Conservation (phyloP, 768 basidiomycete genomes). For the Gloeostereum incarnatum region DNA sequence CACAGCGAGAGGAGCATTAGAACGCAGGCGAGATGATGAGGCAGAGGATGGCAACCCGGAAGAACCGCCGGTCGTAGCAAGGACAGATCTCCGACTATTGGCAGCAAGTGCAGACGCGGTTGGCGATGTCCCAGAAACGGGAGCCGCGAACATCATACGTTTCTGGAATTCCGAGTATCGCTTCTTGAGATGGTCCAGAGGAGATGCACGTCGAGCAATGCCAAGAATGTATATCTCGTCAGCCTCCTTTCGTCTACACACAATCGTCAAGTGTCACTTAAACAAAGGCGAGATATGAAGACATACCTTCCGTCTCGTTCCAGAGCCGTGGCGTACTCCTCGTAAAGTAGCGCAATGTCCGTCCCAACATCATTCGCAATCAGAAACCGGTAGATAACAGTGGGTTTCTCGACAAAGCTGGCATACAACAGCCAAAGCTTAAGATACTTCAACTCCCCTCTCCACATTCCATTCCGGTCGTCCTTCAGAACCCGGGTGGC, state of each 20-base stretch:
- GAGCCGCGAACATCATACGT: constrained; percentile 64
- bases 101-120: constrained; percentile 15
- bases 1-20: constrained; percentile 55
- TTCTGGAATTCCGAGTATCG: constrained; percentile 85
- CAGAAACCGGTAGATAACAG: constrained; percentile 83
- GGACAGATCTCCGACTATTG: constrained; percentile 32
- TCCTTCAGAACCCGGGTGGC: constrained; percentile 82
- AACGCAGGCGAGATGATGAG: constrained; percentile 21
- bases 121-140: constrained; percentile 15
- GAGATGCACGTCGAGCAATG: constrained; percentile 72
- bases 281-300: constrained; percentile 3
- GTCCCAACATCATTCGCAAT: constrained; percentile 89
- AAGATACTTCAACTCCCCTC: constrained; percentile 75
- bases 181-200: constrained; percentile 70
- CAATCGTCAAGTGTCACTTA: constrained; percentile 3
- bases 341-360: constrained; percentile 72
- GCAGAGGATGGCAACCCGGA: constrained; percentile 22
- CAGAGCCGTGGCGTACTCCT: constrained; percentile 81
- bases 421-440: constrained; percentile 95
- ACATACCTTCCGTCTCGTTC: constrained; percentile 76
- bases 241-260: constrained; percentile 70
- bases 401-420: constrained; percentile 82
- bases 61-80: constrained; percentile 28
- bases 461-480: constrained; percentile 65
- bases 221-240: constrained; percentile 86